These are phyloP conservation scores for Termitomyces sp. DNA, from an alignment of 768 basidiomycete species.

Conservation along the genomic window DNA sequence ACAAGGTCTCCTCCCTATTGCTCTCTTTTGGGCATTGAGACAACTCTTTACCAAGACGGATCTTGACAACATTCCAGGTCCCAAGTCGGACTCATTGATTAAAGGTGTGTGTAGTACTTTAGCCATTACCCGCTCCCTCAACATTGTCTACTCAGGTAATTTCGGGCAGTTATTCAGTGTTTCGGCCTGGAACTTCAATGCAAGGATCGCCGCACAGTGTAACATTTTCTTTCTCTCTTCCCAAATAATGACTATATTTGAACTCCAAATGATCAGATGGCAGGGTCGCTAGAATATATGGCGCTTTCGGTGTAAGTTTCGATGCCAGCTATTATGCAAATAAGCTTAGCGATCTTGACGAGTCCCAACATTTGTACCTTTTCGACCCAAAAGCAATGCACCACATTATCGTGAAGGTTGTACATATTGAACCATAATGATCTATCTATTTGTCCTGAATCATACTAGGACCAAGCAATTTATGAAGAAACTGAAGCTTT, in stretches of 20 bases:
- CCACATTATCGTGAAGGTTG: slow-evolving; percentile 39
- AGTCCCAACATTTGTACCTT: slow-evolving; percentile 29
- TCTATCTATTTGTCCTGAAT: neutral
- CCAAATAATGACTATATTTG: neutral
- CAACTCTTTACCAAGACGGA: neutral
- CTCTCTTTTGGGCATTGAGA: neutral
- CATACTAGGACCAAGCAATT: slow-evolving; percentile 23
- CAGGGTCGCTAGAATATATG: slow-evolving; percentile 25
- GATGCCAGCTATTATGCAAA: neutral
- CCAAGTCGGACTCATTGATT: neutral
- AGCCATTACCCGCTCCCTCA: neutral
- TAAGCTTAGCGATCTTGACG: neutral
- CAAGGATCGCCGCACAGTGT: slow-evolving; percentile 27
- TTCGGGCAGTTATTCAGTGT: neutral
- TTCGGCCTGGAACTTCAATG: slow-evolving; percentile 29
- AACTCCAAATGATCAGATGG: slow-evolving; percentile 20
- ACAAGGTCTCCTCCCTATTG: neutral
- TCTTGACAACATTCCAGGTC: neutral
- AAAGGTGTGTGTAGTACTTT: neutral
- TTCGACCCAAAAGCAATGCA: slow-evolving; percentile 42
- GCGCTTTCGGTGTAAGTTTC: slow-evolving; percentile 26
- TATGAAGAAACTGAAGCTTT: slow-evolving; percentile 23
- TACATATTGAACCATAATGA: neutral
- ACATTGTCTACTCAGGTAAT: neutral
- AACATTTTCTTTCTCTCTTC: slow-evolving; percentile 1